Evolutionary conservation across 306 rosid genomes (phyloP), one percentile per base, ranked within the genome.

Genomic region (Cucurbita ficifolia): DNA sequence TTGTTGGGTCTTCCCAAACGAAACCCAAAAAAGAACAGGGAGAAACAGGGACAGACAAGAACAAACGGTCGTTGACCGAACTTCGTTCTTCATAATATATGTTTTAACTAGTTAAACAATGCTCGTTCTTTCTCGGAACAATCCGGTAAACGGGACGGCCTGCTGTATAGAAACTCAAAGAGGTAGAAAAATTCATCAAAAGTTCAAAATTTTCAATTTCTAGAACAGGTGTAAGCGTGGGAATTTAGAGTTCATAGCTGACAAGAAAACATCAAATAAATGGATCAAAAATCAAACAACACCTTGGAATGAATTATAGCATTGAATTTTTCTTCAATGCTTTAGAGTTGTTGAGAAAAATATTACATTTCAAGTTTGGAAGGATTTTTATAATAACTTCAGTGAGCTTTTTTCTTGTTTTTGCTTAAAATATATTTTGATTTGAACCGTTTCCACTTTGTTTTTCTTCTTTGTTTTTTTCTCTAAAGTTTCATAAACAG

Each of bases 1-100:
- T 89, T 83, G 97, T 88, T 87, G 88, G 85, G 91, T 73, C 73
- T 77, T 83, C 82, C 80, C 21, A 58, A 76, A 75, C 85, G 63
- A 75, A 56, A 82, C 76, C 18, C 58, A 48, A 58, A 39, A 35
- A 4, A 45, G 10, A 29, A 29, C 33, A 29, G 33, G 33, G 33
- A 29, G 33, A 29, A 29, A 2, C n/a, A n/a, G n/a, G 33, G 33
- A 29, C 33, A 70, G 11, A 71, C 70, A 75, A 29, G 33, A 29
- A 29, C 33, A 29, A 29, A 29, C 33, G 3, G 3, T 29, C 1
- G 33, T 29, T 29, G 3, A 1, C 2, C 1, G 24, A 22, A 22
- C 24, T n/a, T n/a, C n/a, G n/a, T n/a, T n/a, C n/a, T n/a, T 0
- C 33, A 29, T 29, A 29, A 29, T 29, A 29, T 29, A 29, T 29